These are phyloP conservation scores for Pestalotiopsis sp. DNA, from an alignment of 2,329 filamentous ascomycete species.

Conservation along the genomic window DNA sequence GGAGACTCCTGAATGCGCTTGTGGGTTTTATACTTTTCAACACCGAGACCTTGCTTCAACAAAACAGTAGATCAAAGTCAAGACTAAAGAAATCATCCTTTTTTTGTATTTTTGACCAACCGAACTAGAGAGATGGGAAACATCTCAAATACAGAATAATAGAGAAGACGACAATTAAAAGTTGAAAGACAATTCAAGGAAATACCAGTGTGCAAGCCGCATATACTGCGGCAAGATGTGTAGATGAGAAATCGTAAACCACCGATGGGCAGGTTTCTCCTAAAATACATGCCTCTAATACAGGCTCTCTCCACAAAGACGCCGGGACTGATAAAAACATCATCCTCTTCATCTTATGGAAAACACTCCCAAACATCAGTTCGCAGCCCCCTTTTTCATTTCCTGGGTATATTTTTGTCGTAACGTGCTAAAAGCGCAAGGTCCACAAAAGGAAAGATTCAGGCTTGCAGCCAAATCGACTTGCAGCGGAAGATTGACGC, in stretches of 20 bases:
- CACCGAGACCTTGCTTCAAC: background rate
- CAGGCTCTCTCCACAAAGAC: conserved; percentile 12
- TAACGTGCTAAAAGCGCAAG: conserved; percentile 24
- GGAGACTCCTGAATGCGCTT: too few species aligned
- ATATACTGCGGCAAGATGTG: conserved; percentile 28
- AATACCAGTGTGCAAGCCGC: conserved; percentile 31
- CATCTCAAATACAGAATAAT: conserved; percentile 27
- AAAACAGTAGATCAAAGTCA: background rate
- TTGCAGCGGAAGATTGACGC: background rate
- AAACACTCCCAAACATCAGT: conserved; percentile 24
- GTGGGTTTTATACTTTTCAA: background rate
- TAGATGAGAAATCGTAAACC: conserved; percentile 23
- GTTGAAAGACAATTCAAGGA: conserved; percentile 29
- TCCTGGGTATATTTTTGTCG: conserved; percentile 31
- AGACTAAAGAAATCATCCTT: conserved; percentile 27
- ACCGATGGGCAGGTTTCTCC: conserved; percentile 26
- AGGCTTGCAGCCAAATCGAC: background rate
- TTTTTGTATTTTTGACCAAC: conserved; percentile 25
- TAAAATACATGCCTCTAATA: conserved; percentile 39
- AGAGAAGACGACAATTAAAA: conserved; percentile 26
- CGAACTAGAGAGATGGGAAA: conserved; percentile 27
- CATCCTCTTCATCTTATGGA: conserved; percentile 28
- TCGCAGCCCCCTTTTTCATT: conserved; percentile 23
- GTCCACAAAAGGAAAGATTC: conserved; percentile 7
- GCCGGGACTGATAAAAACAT: conserved; percentile 25